Conservation (phyloP, 164 flowering plant species). For the Litsea cubeba region DNA sequence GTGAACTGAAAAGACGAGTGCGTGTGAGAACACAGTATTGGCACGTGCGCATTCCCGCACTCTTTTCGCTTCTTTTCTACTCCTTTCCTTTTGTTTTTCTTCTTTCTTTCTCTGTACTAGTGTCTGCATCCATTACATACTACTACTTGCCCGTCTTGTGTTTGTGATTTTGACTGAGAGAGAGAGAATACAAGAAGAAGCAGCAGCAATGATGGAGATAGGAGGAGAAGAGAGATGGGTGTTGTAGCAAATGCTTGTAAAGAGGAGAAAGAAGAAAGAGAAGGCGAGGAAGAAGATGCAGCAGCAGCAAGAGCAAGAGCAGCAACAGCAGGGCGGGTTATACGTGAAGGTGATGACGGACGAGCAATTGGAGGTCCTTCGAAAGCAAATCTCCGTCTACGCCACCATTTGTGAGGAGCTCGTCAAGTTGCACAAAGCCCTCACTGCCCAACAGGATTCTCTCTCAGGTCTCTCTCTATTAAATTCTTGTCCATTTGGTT, state of each 20-base stretch:
- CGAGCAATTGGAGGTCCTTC: constrained; percentile 74
- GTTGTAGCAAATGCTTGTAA: not conserved
- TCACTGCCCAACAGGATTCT: constrained; percentile 52
- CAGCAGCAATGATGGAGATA: constrained; percentile 3
- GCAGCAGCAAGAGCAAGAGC: constrained; percentile 22
- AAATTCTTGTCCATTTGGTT: not conserved
- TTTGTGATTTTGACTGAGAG: not conserved
- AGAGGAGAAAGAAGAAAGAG: constrained; percentile 1
- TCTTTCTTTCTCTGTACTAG: not conserved
- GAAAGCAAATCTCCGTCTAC: constrained; percentile 68
- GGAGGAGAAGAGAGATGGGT: constrained; percentile 5
- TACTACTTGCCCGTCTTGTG: not conserved
- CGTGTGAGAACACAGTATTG: not conserved
- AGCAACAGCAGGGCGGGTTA: constrained; percentile 20
- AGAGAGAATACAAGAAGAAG: constrained; percentile 3
- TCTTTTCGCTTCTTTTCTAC: not conserved
- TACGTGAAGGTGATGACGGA: constrained; percentile 82
- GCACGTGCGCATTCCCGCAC: not conserved
- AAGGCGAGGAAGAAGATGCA: not conserved
- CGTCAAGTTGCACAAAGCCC: constrained; percentile 66
- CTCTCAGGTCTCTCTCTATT: constrained; percentile 37
- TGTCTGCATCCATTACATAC: not conserved
- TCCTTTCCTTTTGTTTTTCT: not conserved
- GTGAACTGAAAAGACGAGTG: not conserved
- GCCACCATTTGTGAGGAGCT: constrained; percentile 77